Evolutionary conservation across 345 rosid species (phyloP).

Genomic region (Salix caprea): DNA sequence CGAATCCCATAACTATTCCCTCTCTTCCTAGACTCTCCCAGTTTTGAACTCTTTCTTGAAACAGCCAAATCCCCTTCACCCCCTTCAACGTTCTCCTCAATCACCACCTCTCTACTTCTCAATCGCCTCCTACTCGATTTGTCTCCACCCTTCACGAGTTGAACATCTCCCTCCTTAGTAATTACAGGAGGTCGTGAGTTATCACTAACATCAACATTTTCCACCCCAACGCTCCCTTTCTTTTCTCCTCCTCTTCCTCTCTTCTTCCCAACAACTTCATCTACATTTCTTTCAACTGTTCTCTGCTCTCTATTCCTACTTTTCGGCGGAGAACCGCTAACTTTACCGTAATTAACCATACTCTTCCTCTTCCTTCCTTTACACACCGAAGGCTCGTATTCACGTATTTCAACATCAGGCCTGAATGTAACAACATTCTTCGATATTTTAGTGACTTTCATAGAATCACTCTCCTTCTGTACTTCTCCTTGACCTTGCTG

Average conservation of each 20-base stretch:
- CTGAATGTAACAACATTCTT: constrained; percentile 73
- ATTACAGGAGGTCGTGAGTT: not conserved
- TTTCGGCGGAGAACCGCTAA: not conserved
- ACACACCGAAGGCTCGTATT: constrained; percentile 38
- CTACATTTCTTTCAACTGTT: not conserved
- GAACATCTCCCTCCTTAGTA: not conserved
- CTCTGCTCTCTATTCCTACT: not conserved
- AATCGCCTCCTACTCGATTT: constrained; percentile 10
- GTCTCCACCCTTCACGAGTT: not conserved
- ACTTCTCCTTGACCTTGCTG: constrained; percentile 3
- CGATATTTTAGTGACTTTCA: constrained; percentile 1
- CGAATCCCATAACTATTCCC: not conserved
- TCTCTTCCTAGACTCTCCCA: not conserved
- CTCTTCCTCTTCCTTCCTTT: constrained; percentile 13
- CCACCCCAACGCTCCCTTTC: not conserved
- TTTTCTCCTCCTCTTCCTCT: constrained; percentile 19
- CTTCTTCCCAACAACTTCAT: constrained; percentile 20
- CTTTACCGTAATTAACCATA: not conserved
- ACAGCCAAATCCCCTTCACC: not conserved
- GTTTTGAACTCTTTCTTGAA: not conserved
- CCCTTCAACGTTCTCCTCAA: not conserved
- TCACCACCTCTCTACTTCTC: constrained; percentile 19
- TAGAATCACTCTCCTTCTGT: constrained; percentile 3
- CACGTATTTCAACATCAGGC: constrained; percentile 40
- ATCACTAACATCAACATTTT: not conserved